These are phyloP conservation scores for Anthoceros angustus DNA, from an alignment of 225 moss, liverwort and hornwort species.

Conservation along the genomic window DNA sequence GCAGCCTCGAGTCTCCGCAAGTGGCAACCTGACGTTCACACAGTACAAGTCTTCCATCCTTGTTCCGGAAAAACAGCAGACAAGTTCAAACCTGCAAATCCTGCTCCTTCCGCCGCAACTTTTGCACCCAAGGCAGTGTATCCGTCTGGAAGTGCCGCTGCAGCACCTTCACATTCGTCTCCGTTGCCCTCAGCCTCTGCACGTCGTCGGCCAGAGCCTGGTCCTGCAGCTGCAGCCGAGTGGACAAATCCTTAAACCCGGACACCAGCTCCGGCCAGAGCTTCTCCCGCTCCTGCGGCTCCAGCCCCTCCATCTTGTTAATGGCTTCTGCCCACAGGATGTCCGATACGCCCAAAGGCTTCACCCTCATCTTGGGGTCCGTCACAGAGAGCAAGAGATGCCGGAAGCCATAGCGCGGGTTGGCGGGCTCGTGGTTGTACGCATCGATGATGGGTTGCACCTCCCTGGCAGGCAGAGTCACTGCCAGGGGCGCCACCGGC, in stretches of 20 bases:
- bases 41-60: background rate
- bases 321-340: conserved; percentile 92
- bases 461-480: conserved; percentile 78
- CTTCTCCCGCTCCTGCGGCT: conserved; percentile 69
- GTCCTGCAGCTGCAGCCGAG: conserved; percentile 95
- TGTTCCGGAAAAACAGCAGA: background rate
- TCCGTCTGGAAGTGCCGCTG: conserved; percentile 96
- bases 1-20: background rate
- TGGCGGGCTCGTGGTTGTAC: conserved; percentile 63
- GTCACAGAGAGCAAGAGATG: conserved; percentile 81
- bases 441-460: conserved; percentile 79
- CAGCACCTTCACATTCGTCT: conserved; percentile 82
- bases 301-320: conserved; percentile 91
- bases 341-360: conserved; percentile 86
- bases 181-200: conserved; percentile 79
- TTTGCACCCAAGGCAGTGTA: conserved; percentile 85
- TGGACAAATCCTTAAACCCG: conserved; percentile 88
- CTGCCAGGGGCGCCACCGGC: conserved; percentile 74
- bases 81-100: conserved; percentile 36
- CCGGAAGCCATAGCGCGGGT: conserved; percentile 77
- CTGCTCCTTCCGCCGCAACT: conserved; percentile 74
- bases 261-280: conserved; percentile 85
- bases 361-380: conserved; percentile 62
- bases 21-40: background rate
- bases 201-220: conserved; percentile 68